Percentiles rank a stretch among this genome's conserved stretches.
Conservation (phyloP, 257 asterid genomes). For the Fraxinus excelsior region DNA sequence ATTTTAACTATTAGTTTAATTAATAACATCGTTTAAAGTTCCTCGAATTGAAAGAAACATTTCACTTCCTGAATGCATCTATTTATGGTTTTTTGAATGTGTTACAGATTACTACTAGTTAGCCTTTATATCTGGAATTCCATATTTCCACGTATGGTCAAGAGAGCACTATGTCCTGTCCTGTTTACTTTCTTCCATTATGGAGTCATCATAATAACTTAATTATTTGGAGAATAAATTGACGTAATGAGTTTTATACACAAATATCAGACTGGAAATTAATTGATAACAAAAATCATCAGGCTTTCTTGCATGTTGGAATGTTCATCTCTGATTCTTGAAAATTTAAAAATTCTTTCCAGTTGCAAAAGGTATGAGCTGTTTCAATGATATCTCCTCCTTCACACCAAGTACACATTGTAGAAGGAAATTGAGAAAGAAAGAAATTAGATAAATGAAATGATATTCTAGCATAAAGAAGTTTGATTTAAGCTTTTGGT, state of each 20-base stretch:
- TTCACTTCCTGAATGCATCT: background rate
- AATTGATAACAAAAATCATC: background rate
- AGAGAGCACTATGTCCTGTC: background rate
- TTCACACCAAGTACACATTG: background rate
- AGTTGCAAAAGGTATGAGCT: constrained; percentile 11
- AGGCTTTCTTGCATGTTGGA: background rate
- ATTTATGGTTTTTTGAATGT: background rate
- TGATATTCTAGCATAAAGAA: background rate
- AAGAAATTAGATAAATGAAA: background rate
- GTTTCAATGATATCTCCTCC: background rate
- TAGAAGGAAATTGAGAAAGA: background rate
- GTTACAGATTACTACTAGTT: background rate
- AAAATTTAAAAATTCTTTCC: background rate
- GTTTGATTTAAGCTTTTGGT: background rate
- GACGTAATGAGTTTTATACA: background rate
- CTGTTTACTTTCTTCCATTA: background rate
- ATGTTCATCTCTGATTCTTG: background rate
- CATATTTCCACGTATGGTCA: background rate
- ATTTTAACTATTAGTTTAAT: background rate
- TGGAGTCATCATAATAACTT: background rate
- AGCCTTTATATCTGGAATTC: background rate
- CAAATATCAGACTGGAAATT: background rate
- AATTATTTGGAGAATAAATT: background rate
- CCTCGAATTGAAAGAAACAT: background rate
- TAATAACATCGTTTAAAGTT: constrained; percentile 2